Evolutionary conservation across 306 rosid genomes (phyloP).

Genomic region (Bauhinia variegata): DNA sequence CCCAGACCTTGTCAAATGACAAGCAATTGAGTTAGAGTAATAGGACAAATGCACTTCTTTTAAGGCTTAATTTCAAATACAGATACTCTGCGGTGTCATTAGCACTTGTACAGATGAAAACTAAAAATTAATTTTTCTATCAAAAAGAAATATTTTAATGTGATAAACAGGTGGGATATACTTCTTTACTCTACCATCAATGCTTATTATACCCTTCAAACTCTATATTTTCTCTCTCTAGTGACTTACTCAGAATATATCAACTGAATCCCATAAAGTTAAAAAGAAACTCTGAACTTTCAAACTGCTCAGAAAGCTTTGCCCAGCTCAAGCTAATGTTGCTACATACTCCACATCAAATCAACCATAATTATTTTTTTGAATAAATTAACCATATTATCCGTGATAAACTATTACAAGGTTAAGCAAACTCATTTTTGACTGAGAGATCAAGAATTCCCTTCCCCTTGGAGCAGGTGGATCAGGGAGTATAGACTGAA

Average conservation of each 20-base stretch:
- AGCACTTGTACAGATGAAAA: constrained; percentile 26
- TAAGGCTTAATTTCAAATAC: constrained; percentile 19
- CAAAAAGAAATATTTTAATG: neutral
- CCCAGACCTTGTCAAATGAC: constrained; percentile 74
- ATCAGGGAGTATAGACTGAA: too few relatives aligned
- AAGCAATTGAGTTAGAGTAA: constrained; percentile 5
- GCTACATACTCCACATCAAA: constrained; percentile 5
- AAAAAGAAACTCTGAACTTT: neutral
- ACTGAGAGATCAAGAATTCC: too few relatives aligned
- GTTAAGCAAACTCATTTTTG: too few relatives aligned
- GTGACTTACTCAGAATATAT: constrained; percentile 17
- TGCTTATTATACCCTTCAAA: neutral
- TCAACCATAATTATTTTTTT: neutral
- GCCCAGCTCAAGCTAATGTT: neutral
- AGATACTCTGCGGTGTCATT: constrained; percentile 22
- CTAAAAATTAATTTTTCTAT: constrained; percentile 8
- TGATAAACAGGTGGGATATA: constrained; percentile 7
- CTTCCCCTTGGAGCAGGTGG: too few relatives aligned
- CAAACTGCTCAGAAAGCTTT: constrained; percentile 9
- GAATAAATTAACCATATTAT: constrained; percentile 3
- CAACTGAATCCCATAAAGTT: constrained; percentile 24
- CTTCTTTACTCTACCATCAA: neutral
- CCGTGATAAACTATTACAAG: neutral
- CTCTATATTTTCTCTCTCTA: constrained; percentile 21
- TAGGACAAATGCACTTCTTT: constrained; percentile 17